phyloP scores from a whole-genome alignment of 257 asterid genomes.

The Perilla frutescens region DNA sequence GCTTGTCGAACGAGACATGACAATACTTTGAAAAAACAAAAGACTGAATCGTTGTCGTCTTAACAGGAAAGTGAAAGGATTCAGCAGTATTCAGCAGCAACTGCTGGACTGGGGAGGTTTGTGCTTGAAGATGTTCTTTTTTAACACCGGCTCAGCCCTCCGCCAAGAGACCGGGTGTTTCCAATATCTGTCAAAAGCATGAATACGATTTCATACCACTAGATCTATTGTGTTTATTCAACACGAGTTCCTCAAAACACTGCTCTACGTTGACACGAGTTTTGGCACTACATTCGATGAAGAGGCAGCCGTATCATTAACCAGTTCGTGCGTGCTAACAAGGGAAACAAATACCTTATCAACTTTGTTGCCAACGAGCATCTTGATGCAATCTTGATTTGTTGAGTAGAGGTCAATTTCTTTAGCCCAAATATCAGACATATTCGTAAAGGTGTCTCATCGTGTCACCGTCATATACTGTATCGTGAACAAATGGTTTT shows the following conservation, averaged over 20 bases:
- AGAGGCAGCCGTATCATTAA: slow-evolving; percentile 67
- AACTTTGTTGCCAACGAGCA: slow-evolving; percentile 97
- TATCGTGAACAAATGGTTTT: slow-evolving; percentile 20
- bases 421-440: slow-evolving; percentile 91
- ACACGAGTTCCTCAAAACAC: slow-evolving; percentile 92
- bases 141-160: slow-evolving; percentile 79
- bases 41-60: no score
- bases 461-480: slow-evolving; percentile 96
- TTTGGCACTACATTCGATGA: slow-evolving; percentile 97
- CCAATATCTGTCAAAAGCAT: slow-evolving; percentile 66
- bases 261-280: slow-evolving; percentile 93
- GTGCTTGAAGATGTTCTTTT: slow-evolving; percentile 92
- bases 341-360: slow-evolving; percentile 68
- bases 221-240: slow-evolving; percentile 26
- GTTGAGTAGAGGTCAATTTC: slow-evolving; percentile 89
- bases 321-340: not conserved
- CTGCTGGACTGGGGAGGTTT: slow-evolving; percentile 79
- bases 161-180: slow-evolving; percentile 83
- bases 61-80: slow-evolving; percentile 17
- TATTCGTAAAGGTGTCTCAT: slow-evolving; percentile 83
- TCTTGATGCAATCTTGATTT: slow-evolving; percentile 89
- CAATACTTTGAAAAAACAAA: no score
- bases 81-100: slow-evolving; percentile 67
- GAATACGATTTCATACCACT: not conserved
- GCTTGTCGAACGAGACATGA: no score